Evolutionary conservation across 1,284 basidiomycete genomes (phyloP).

Genomic region (Microbotryum silenes-acaulis): DNA sequence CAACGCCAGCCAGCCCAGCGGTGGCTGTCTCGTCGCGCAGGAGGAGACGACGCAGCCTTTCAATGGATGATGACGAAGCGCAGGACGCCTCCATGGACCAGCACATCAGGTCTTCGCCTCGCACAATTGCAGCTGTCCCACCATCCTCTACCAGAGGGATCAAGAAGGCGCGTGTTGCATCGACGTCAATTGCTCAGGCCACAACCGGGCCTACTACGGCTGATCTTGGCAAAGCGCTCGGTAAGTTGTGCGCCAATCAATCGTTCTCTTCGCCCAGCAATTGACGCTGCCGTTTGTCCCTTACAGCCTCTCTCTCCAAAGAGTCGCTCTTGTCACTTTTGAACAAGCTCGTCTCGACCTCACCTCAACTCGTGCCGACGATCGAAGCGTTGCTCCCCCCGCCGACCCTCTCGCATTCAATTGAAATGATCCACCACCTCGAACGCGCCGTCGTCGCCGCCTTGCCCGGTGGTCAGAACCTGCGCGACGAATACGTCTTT

Average conservation of each 20-base stretch:
- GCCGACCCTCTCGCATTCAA: conserved; percentile 28
- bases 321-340: conserved; percentile 30
- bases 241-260: conserved; percentile 4
- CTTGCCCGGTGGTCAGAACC: conserved; percentile 22
- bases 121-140: not conserved
- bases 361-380: conserved; percentile 27
- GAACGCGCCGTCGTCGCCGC: conserved; percentile 29
- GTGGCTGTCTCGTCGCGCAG: not conserved
- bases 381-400: conserved; percentile 31
- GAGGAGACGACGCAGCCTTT: conserved; percentile 6
- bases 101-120: not conserved
- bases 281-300: not conserved
- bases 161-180: not conserved
- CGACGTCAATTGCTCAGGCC: not conserved
- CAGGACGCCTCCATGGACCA: not conserved
- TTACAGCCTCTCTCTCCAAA: conserved; percentile 30
- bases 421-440: conserved; percentile 11
- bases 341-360: conserved; percentile 27
- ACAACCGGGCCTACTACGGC: not conserved
- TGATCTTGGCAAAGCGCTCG: conserved; percentile 28
- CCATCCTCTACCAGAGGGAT: not conserved
- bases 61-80: not conserved
- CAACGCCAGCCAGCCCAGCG: too few species aligned
- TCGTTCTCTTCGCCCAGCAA: too few species aligned
- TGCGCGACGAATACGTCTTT: conserved; percentile 34